Conservation (phyloP, 768 basidiomycete genomes). For the Rhizopogon roseolus region DNA sequence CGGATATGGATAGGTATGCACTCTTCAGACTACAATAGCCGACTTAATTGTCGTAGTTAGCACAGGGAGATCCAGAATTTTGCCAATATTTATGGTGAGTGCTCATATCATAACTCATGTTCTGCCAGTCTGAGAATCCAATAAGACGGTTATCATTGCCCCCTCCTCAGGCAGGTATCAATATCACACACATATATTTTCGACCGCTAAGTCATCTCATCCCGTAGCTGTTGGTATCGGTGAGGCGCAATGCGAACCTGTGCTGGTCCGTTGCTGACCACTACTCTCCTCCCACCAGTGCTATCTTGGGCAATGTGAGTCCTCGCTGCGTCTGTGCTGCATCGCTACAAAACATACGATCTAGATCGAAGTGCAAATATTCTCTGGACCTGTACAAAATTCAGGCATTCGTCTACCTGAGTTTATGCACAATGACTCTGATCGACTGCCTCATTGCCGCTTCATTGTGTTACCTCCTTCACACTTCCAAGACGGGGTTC, state of each 20-base stretch:
- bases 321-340: background rate
- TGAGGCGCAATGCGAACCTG: background rate
- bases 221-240: background rate
- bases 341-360: background rate
- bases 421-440: conserved; percentile 30
- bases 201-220: background rate
- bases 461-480: background rate
- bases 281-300: background rate
- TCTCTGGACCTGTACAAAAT: background rate
- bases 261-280: background rate
- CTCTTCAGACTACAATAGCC: background rate
- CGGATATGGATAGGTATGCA: background rate
- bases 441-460: conserved; percentile 15
- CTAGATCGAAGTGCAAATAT: background rate
- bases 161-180: background rate
- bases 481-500: background rate
- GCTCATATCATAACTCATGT: background rate
- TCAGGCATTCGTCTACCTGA: background rate
- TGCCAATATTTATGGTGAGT: background rate
- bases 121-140: background rate
- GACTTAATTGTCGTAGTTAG: background rate
- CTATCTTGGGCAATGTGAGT: background rate
- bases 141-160: background rate
- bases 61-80: background rate
- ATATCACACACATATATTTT: background rate